Percentiles rank a stretch among this genome's conserved stretches.
Evolutionary conservation across 2,329 filamentous ascomycete species (phyloP).

Genomic region (Thielaviopsis musarum): DNA sequence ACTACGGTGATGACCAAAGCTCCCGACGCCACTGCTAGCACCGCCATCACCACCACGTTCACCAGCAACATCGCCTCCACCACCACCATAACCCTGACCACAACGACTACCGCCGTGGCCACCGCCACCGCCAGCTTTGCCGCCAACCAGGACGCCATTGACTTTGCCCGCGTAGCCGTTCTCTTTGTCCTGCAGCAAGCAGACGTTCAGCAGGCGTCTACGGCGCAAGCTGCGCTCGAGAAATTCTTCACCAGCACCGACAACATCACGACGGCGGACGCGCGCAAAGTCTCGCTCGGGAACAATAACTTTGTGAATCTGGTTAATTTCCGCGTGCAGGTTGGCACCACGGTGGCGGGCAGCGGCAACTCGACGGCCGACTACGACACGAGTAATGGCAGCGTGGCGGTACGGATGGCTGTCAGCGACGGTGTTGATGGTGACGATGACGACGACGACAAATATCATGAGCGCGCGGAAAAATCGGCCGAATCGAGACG

Average conservation of each 20-base stretch:
- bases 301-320: constrained; percentile 32
- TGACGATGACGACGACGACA: neutral
- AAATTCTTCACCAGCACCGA: constrained; percentile 31
- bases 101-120: constrained; percentile 5
- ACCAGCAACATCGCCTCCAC: constrained; percentile 3
- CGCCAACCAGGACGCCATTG: constrained; percentile 38
- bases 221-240: constrained; percentile 37
- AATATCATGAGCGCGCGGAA: neutral
- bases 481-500: neutral
- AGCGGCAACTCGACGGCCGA: constrained; percentile 3
- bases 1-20: constrained; percentile 1
- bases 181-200: constrained; percentile 44
- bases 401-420: neutral
- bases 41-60: constrained; percentile 9
- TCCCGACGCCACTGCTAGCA: neutral
- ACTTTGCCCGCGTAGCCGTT: constrained; percentile 47
- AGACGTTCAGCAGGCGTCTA: constrained; percentile 30
- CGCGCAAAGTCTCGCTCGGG: constrained; percentile 26
- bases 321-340: constrained; percentile 22
- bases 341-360: neutral
- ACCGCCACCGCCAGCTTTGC: constrained; percentile 21
- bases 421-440: neutral
- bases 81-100: constrained; percentile 8
- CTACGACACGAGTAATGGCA: neutral
- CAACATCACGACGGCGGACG: constrained; percentile 20